These are phyloP conservation scores for Ligustrum vulgare DNA, from an alignment of 257 asterid genomes.

Conservation along the genomic window DNA sequence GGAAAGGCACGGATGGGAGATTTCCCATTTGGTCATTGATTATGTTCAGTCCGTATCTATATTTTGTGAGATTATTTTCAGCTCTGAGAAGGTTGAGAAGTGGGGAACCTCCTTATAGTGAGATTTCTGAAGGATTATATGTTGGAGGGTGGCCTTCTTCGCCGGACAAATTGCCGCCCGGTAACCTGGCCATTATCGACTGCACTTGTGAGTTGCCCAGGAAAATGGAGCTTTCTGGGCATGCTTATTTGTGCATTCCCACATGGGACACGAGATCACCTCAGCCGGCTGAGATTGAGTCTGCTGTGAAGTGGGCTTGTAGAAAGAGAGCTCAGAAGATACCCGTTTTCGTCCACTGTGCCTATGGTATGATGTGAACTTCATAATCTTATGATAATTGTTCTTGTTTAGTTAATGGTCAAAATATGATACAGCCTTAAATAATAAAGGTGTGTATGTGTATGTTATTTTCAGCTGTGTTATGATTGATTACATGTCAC, in stretches of 20 bases:
- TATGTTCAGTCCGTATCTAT: conserved; percentile 76
- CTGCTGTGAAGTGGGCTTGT: conserved; percentile 93
- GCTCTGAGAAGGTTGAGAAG: conserved; percentile 61
- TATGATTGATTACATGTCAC: neutral
- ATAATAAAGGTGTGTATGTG: neutral
- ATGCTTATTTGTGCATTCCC: conserved; percentile 76
- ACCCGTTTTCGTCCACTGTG: conserved; percentile 84
- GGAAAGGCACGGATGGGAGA: conserved; percentile 78
- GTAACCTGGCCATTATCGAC: conserved; percentile 80
- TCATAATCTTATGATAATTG: neutral
- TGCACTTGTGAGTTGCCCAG: conserved; percentile 96
- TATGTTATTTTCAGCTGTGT: neutral
- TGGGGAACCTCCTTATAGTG: conserved; percentile 75
- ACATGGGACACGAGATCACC: conserved; percentile 95
- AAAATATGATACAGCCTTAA: neutral
- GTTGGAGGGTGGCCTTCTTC: conserved; percentile 97
- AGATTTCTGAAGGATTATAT: conserved; percentile 66
- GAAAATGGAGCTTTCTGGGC: conserved; percentile 54
- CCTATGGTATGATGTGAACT: conserved; percentile 62
- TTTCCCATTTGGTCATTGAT: conserved; percentile 74
- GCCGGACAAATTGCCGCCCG: conserved; percentile 72
- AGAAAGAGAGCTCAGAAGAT: conserved; percentile 73
- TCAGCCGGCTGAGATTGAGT: conserved; percentile 76
- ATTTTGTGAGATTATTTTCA: conserved; percentile 77
- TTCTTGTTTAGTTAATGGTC: neutral